Percentiles rank a stretch among this genome's conserved stretches.
Evolutionary conservation across 768 basidiomycete species (phyloP).

Genomic region (Pisolithus marmoratus): DNA sequence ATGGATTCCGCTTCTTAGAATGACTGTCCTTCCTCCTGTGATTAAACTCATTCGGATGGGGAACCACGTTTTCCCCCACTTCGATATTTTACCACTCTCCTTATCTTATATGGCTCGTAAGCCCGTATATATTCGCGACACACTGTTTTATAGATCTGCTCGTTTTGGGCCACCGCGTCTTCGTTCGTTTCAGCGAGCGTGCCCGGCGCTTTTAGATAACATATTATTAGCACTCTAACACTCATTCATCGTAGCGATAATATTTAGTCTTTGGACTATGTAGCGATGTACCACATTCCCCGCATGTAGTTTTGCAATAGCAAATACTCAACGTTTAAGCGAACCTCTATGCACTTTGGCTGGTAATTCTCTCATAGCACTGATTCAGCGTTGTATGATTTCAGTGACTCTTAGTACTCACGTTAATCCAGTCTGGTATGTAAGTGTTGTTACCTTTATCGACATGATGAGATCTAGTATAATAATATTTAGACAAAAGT

Average conservation of each 20-base stretch:
- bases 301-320: background rate
- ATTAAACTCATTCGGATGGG: conserved; percentile 28
- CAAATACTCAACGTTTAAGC: background rate
- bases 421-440: no score
- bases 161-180: background rate
- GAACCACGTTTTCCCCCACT: no score
- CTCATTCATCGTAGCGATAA: conserved; percentile 1
- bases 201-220: background rate
- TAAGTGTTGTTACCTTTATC: no score
- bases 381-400: no score
- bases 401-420: no score
- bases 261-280: background rate
- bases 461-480: no score
- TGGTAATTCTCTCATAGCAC: no score
- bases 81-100: background rate
- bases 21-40: conserved; percentile 45
- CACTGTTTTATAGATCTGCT: background rate
- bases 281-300: background rate
- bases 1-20: conserved; percentile 30
- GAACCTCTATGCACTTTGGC: no score
- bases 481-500: no score
- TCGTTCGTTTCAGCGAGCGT: background rate
- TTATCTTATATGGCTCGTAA: background rate
- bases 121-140: background rate
- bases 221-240: background rate